Evolutionary conservation across 257 asterid species (phyloP).

Genomic region (Galeopsis tetrahit): DNA sequence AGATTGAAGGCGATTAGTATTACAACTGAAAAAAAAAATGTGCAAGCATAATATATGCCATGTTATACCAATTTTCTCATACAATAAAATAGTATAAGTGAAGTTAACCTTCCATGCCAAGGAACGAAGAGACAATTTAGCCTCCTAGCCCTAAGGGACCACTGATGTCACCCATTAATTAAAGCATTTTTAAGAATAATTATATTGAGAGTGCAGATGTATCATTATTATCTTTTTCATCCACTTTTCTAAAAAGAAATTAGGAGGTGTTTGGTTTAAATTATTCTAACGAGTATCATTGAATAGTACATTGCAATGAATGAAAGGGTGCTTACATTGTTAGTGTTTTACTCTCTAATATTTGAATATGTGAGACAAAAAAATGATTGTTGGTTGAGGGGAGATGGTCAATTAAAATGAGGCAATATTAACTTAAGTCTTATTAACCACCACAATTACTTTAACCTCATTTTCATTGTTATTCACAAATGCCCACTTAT

Average conservation of each 20-base stretch:
- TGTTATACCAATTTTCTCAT: not conserved
- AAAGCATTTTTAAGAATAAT: slow-evolving; percentile 38
- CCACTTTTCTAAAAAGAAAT: not conserved
- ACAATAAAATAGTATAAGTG: slow-evolving; percentile 19
- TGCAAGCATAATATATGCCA: not conserved
- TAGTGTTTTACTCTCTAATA: too few species aligned
- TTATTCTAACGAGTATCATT: too few species aligned
- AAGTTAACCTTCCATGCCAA: slow-evolving; percentile 28
- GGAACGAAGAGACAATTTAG: slow-evolving; percentile 35
- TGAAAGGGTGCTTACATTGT: too few species aligned
- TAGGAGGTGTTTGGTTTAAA: not conserved
- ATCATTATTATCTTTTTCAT: slow-evolving; percentile 33
- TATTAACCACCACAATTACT: too few species aligned
- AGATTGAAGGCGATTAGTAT: too few species aligned
- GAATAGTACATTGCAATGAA: too few species aligned
- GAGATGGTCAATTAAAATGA: too few species aligned
- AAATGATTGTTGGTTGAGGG: too few species aligned
- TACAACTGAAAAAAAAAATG: too few species aligned
- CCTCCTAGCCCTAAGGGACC: slow-evolving; percentile 33
- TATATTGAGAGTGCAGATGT: slow-evolving; percentile 45
- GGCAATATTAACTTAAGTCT: too few species aligned
- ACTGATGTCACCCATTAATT: slow-evolving; percentile 46
- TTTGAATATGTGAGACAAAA: too few species aligned
- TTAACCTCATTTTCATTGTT: too few species aligned
- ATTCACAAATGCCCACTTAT: not conserved